Percentiles rank a stretch among this genome's conserved stretches.
These are phyloP conservation scores for Claviceps quebecensis DNA, from an alignment of 2,329 filamentous ascomycete species.

Conservation along the genomic window DNA sequence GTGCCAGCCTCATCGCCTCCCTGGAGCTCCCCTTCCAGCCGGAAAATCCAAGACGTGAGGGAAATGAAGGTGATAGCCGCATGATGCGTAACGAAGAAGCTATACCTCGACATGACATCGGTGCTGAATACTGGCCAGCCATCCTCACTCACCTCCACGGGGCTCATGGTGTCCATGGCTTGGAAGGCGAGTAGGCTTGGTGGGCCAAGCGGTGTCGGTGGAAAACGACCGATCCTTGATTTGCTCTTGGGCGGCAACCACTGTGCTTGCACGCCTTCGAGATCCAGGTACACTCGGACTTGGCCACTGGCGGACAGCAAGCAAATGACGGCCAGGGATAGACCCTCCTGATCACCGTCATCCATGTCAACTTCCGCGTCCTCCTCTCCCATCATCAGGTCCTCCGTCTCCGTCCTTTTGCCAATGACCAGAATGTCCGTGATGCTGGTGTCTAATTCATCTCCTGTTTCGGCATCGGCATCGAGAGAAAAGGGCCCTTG, in stretches of 20 bases:
- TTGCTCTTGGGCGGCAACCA: slow-evolving; percentile 47
- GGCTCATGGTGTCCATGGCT: slow-evolving; percentile 44
- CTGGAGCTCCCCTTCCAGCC: slow-evolving; percentile 46
- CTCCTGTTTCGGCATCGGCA: slow-evolving; percentile 39
- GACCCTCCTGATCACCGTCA: slow-evolving; percentile 41
- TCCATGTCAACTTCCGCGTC: slow-evolving; percentile 47
- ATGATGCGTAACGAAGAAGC: slow-evolving; percentile 48
- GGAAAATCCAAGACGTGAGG: slow-evolving; percentile 48
- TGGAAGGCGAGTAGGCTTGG: slow-evolving; percentile 47
- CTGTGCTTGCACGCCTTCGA: slow-evolving; percentile 50
- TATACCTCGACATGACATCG: slow-evolving; percentile 48
- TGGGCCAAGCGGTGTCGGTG: slow-evolving; percentile 22
- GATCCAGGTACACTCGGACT: slow-evolving; percentile 46
- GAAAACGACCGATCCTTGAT: slow-evolving; percentile 27
- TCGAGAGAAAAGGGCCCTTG: slow-evolving; percentile 49
- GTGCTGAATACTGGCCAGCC: slow-evolving; percentile 50
- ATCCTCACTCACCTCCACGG: slow-evolving; percentile 38
- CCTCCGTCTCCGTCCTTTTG: slow-evolving; percentile 44
- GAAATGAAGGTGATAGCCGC: slow-evolving; percentile 47
- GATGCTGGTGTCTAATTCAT: slow-evolving; percentile 41
- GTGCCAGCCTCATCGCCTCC: slow-evolving; percentile 42
- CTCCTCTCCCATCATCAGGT: slow-evolving; percentile 50
- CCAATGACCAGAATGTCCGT: slow-evolving; percentile 51
- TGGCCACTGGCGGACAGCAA: slow-evolving; percentile 47
- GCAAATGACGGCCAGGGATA: slow-evolving; percentile 46